Evolutionary conservation across 208 protist genomes (phyloP).

Genomic region (Porcisia deanei): DNA sequence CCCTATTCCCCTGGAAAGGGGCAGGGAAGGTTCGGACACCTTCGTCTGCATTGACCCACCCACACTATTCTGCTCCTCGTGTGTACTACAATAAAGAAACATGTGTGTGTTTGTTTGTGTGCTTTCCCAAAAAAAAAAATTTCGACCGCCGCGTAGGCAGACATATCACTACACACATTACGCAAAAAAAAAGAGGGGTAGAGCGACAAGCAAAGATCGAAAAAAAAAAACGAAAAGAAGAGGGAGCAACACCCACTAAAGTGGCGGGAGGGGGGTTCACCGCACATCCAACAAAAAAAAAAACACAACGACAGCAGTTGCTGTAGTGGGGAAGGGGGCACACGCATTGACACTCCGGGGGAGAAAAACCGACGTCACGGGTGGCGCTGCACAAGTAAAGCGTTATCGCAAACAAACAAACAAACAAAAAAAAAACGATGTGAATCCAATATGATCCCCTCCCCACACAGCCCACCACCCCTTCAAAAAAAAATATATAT

Average conservation of each 20-base stretch:
- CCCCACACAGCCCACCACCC: too few species aligned
- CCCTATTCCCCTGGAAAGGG: too few species aligned
- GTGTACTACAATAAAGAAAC: too few species aligned
- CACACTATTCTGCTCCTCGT: too few species aligned
- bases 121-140: too few species aligned
- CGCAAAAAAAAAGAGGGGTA: not conserved
- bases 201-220: too few species aligned
- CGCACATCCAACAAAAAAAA: too few species aligned
- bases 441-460: too few species aligned
- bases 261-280: not conserved
- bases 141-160: too few species aligned
- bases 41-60: too few species aligned
- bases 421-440: not conserved
- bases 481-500: not conserved
- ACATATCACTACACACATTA: not conserved
- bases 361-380: not conserved
- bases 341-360: not conserved
- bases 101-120: too few species aligned
- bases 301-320: not conserved
- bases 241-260: not conserved
- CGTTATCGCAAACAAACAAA: not conserved
- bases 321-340: not conserved
- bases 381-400: not conserved
- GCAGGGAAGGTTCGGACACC: too few species aligned
- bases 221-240: not conserved